phyloP scores from a whole-genome alignment of 495 filamentous ascomycete species.

The Xylaria flabelliformis region DNA sequence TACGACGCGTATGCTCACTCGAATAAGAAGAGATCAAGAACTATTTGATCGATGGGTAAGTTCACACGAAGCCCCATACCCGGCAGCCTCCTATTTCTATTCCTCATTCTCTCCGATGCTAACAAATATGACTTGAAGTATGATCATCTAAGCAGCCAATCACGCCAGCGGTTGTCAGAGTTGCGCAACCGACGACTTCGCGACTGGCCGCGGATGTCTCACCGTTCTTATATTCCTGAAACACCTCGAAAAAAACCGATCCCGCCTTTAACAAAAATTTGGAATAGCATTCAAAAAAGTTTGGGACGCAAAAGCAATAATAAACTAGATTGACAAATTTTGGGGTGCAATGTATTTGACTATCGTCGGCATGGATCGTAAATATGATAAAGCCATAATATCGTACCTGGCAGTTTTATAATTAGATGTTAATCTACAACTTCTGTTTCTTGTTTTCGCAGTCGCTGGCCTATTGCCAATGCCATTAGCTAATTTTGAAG shows the following conservation, averaged over 20 bases:
- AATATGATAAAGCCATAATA: neutral
- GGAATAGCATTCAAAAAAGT: neutral
- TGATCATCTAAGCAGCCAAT: neutral
- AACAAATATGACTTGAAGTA: neutral
- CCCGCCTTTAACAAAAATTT: neutral
- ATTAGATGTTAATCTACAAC: neutral
- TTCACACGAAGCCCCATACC: neutral
- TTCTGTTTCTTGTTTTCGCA: neutral
- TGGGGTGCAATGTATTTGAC: neutral
- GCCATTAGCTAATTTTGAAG: neutral
- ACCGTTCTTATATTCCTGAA: neutral
- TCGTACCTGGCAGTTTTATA: neutral
- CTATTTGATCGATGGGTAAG: slow-evolving; percentile 5
- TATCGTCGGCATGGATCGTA: neutral
- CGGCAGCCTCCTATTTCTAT: neutral
- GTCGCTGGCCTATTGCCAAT: neutral
- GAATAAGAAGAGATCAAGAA: neutral
- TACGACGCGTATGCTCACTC: slow-evolving; percentile 16
- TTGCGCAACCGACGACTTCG: neutral
- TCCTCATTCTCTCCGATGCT: neutral
- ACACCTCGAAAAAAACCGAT: neutral
- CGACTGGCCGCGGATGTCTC: neutral
- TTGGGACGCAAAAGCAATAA: neutral
- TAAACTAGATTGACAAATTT: neutral
- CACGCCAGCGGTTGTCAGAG: neutral